A percentile compares a stretch with the other conserved stretches of the same genome.
phyloP scores from a whole-genome alignment of 2,329 filamentous ascomycete genomes.

The Fusarium sp. region DNA sequence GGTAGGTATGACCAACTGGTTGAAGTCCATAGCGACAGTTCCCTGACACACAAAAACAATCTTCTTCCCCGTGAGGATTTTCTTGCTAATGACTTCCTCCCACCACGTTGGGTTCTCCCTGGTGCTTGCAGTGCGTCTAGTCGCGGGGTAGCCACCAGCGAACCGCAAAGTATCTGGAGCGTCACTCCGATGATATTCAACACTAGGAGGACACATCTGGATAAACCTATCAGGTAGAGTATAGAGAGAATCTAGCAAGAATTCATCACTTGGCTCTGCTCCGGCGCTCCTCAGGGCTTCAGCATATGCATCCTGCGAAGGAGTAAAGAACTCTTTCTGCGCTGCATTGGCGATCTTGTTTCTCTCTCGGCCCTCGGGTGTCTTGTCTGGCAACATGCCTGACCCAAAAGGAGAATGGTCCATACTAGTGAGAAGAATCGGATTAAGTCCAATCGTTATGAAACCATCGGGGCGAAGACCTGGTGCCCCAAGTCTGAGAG shows the following conservation, averaged over 20 bases:
- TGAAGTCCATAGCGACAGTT: constrained; percentile 12
- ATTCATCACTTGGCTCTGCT: neutral
- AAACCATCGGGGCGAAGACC: constrained; percentile 4
- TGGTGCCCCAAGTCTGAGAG: neutral
- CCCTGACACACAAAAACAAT: constrained; percentile 7
- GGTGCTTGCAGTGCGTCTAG: neutral
- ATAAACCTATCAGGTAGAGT: neutral
- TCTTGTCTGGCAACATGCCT: constrained; percentile 1
- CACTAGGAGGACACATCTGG: constrained; percentile 5
- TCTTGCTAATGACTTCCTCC: neutral
- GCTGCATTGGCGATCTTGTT: neutral
- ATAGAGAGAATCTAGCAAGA: constrained; percentile 4
- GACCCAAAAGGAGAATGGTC: constrained; percentile 8
- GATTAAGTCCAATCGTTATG: constrained; percentile 11
- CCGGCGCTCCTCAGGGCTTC: neutral
- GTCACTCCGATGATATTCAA: constrained; percentile 7
- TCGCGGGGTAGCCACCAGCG: constrained; percentile 4
- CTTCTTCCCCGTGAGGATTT: neutral
- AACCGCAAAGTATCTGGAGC: neutral
- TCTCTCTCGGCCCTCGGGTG: neutral
- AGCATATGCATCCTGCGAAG: neutral
- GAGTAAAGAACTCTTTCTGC: neutral
- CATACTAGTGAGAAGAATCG: constrained; percentile 4
- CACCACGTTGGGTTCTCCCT: constrained; percentile 3
- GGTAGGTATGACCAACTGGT: neutral